Base-by-base conservation (phyloP, 805 yeast species). In the Candida wancherniae region DNA sequence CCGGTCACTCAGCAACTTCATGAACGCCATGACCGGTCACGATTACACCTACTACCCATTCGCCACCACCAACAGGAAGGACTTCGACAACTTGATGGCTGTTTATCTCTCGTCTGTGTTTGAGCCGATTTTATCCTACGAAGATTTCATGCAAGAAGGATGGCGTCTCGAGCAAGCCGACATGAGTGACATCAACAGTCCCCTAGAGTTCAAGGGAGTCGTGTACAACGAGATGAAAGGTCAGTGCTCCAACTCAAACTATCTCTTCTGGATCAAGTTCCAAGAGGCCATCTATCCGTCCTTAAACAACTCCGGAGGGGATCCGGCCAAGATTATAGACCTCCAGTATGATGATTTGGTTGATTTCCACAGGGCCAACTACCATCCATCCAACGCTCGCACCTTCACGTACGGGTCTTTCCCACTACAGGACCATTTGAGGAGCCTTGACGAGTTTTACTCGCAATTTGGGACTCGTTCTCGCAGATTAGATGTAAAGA, bases 161-260 rank as follows among this genome's bases (percentile, higher is more conserved):
- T 92, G 98, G 98, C 77, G 98, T 52, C 62, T 92, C 22, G 98
- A 92, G 56, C 75, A 85, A 44, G 73, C 72, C 31, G 69, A 67
- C 31, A 57, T 77, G 5, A 56, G 68, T 5, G 87, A 88, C 51
- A 61, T 63, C 10, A 37, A 47, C 0, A 69, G 84, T 9, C 83
- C 85, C 1, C 51, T 92, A 24, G 66, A 64, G 4, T 85, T 86
- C 57, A 92, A 92, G 57, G 98, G 98, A 26, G 98, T 92, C 19
- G 98, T 92, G 3, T 92, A 84, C 55, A 92, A 92, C 53, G 98
- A 92, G 61, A 92, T 92, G 98, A 92, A 92, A 58, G 98, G 98
- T 6, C 97, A 90, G 58, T 75, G 85, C 51, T 83, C 95, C 0
- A 90, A 86, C 55, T 75, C 95, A 0, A 75, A 88, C 3, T 92